phyloP scores from a whole-genome alignment of 805 yeast species.

The Candida hispaniensis region DNA sequence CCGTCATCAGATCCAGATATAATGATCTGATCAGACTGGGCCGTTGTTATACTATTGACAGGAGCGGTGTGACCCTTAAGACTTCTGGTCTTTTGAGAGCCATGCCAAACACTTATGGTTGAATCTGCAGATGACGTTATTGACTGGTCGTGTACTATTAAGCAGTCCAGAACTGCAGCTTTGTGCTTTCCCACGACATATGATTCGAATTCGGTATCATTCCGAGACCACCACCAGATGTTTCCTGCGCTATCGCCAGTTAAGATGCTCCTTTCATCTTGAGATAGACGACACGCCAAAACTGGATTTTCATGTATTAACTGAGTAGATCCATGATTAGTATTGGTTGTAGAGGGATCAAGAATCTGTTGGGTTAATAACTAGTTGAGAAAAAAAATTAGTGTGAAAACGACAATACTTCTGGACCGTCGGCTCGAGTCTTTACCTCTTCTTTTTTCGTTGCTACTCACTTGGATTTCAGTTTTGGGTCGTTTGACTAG shows the following conservation, averaged over 20 bases:
- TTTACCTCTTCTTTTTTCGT: neutral
- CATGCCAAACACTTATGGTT: constrained; percentile 54
- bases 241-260: constrained; percentile 10
- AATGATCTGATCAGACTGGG: constrained; percentile 28
- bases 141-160: constrained; percentile 44
- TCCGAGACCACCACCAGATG: constrained; percentile 15
- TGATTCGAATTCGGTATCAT: constrained; percentile 36
- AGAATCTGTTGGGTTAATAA: too few species aligned
- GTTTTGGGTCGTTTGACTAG: constrained; percentile 13
- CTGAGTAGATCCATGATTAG: too few species aligned
- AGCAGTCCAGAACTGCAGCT: constrained; percentile 50
- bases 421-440: neutral
- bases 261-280: constrained; percentile 1
- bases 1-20: constrained; percentile 65
- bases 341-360: too few species aligned
- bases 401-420: neutral
- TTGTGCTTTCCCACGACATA: constrained; percentile 41
- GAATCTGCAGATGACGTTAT: constrained; percentile 52
- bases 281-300: too few species aligned
- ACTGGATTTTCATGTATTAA: too few species aligned
- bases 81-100: constrained; percentile 41
- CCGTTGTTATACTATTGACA: constrained; percentile 44
- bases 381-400: neutral
- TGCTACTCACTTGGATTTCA: neutral
- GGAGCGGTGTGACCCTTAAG: constrained; percentile 41